Evolutionary conservation across 202 grass and related monocot genomes (phyloP), one percentile per base, ranked within the genome.

Genomic region (Eragrostis tef): DNA sequence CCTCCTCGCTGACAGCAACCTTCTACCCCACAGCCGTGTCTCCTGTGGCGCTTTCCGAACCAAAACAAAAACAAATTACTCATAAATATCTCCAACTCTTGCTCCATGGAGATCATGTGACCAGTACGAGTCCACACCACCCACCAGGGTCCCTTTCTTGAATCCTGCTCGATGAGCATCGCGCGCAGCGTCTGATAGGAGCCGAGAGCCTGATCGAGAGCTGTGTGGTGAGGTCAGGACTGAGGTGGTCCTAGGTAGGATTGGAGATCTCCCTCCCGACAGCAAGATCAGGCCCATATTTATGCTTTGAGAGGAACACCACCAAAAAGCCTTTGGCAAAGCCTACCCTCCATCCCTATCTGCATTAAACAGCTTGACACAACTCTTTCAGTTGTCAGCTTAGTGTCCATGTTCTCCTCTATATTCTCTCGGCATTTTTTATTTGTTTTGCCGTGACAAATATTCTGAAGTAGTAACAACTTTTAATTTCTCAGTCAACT

Each of bases 211-310:
- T 50, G 7, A 42, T 39, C 73, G 39, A 11, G 66, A 36, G 31
- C 4, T 10, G 19, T 2, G 63, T 19, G 31, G 53, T 10, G 79
- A 39, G 64, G 29, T 43, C 44, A 73, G 24, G 67, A 65, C 49
- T 25, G 39, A 47, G 59, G 49, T 31, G 29, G 88, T 86, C 84
- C 88, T 90, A 90, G 69, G 79, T 79, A 60, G 75, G 69, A 83
- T 67, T 49, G 78, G 71, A 86, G 87, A 86, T 86, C 84, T 83
- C 53, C 36, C 62, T 10, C 79, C 83, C 83, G 83, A 89, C 88
- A 89, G 68, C 83, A 86, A 79, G 79, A 89, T 89, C 83, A 83
- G 74, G 25, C 74, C 88, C 79, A 63, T 79, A 83, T 86, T 83
- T 86, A 86, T 74, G 79, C 88, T 82, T 79, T 64, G 68, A 63